Conservation (phyloP, 1,284 basidiomycete species). For the Leccinum cinnamomeum region DNA sequence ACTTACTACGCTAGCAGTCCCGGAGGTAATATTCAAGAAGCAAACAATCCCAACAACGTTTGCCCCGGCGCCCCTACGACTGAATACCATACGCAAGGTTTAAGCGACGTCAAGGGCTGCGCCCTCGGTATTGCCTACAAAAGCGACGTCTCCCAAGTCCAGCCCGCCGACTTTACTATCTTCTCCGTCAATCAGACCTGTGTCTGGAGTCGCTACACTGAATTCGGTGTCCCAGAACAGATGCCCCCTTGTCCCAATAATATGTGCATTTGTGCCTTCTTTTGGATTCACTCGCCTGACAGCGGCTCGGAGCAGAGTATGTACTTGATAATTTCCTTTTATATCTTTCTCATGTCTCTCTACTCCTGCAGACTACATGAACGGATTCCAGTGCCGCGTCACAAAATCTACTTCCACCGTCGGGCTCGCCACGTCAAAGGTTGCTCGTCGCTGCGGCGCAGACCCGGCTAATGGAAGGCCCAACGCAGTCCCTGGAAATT, state of each 20-base stretch:
- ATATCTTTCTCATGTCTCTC: neutral
- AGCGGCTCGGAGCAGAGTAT: slow-evolving; percentile 49
- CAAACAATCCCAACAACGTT: slow-evolving; percentile 35
- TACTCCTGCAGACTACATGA: slow-evolving; percentile 63
- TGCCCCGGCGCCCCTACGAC: slow-evolving; percentile 47
- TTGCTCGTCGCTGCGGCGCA: slow-evolving; percentile 59
- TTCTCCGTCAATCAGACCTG: slow-evolving; percentile 75
- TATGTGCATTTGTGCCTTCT: slow-evolving; percentile 69
- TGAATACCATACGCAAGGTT: slow-evolving; percentile 54
- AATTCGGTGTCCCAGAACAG: slow-evolving; percentile 59
- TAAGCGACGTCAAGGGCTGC: slow-evolving; percentile 61
- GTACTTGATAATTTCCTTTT: slow-evolving; percentile 14
- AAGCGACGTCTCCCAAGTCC: slow-evolving; percentile 48
- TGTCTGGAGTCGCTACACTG: slow-evolving; percentile 65
- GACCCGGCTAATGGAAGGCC: slow-evolving; percentile 45
- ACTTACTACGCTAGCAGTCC: slow-evolving; percentile 48
- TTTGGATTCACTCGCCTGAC: slow-evolving; percentile 65
- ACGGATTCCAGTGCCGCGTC: slow-evolving; percentile 70
- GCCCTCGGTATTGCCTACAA: slow-evolving; percentile 73
- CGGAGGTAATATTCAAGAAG: slow-evolving; percentile 51
- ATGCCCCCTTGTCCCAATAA: slow-evolving; percentile 69
- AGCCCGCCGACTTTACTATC: slow-evolving; percentile 68
- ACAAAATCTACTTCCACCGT: slow-evolving; percentile 54
- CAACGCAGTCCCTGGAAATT: slow-evolving; percentile 54
- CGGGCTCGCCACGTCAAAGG: slow-evolving; percentile 49